Percentiles rank a stretch among this genome's conserved stretches.
These are phyloP conservation scores for Aspergillus melleus DNA, from an alignment of 2,329 filamentous ascomycete genomes.

Conservation along the genomic window DNA sequence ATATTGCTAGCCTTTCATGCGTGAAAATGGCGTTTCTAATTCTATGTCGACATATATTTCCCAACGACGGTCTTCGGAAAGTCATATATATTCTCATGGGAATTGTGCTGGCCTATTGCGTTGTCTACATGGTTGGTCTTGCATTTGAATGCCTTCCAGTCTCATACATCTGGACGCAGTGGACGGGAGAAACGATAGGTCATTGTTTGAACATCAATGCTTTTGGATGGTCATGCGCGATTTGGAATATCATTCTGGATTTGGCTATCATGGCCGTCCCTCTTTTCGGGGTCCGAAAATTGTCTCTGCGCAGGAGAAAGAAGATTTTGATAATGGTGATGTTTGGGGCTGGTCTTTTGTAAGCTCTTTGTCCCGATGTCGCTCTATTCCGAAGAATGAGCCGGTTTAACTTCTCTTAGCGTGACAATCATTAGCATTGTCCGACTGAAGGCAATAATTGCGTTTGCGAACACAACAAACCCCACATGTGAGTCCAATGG, in stretches of 20 bases:
- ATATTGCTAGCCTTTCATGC: neutral
- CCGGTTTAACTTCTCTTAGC: neutral
- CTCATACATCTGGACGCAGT: constrained; percentile 1
- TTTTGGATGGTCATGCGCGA: neutral
- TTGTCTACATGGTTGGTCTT: neutral
- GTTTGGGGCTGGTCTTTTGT: constrained; percentile 6
- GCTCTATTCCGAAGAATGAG: neutral
- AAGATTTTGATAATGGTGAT: constrained; percentile 4
- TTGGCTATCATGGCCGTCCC: constrained; percentile 3
- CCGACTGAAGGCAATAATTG: neutral
- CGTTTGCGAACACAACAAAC: neutral
- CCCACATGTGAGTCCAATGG: neutral
- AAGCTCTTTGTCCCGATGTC: neutral
- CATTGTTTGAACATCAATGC: constrained; percentile 7
- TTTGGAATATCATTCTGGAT: constrained; percentile 1
- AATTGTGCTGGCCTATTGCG: neutral
- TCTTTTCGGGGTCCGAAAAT: neutral
- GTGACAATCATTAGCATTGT: constrained; percentile 1
- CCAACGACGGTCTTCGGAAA: neutral
- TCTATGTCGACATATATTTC: neutral
- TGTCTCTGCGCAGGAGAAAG: neutral
- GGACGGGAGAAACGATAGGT: neutral
- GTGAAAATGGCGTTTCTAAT: constrained; percentile 1
- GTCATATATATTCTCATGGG: neutral
- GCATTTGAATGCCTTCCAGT: neutral